Evolutionary conservation across 371 early-diverging fungal species (phyloP).

Genomic region (Apophysomyces trapeziformis): DNA sequence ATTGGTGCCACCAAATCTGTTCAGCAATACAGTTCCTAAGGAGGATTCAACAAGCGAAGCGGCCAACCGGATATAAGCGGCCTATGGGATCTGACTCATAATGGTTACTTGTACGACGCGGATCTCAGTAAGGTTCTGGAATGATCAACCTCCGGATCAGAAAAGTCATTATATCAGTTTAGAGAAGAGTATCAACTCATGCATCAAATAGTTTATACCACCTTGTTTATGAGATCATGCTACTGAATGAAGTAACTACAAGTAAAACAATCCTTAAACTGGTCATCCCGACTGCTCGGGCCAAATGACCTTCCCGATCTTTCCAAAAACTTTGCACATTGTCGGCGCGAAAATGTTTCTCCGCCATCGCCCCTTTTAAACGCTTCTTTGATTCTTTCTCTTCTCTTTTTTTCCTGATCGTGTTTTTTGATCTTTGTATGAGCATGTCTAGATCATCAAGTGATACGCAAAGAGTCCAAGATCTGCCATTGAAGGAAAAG

Average conservation of each 20-base stretch:
- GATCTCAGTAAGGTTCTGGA: background rate
- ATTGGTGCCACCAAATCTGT: too few relatives aligned
- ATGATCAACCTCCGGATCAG: background rate
- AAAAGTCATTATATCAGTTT: background rate
- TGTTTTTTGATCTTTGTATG: background rate
- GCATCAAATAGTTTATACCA: too few relatives aligned
- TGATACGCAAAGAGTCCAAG: background rate
- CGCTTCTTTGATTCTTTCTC: background rate
- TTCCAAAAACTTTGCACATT: background rate
- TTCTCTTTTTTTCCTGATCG: background rate
- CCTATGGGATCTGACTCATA: background rate
- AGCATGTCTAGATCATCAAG: background rate
- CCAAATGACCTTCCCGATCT: background rate
- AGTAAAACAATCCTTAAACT: background rate
- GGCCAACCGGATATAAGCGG: background rate
- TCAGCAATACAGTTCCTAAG: too few relatives aligned
- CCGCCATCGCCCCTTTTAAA: background rate
- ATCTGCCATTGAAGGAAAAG: conserved; percentile 6
- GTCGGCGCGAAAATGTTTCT: background rate
- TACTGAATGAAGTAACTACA: too few relatives aligned
- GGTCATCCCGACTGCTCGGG: background rate
- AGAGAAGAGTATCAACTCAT: background rate
- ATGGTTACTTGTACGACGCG: background rate
- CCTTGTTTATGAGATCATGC: too few relatives aligned
- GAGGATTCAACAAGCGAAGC: too few relatives aligned